Conservation (phyloP, 371 early-diverging fungal genomes). For the Mortierella sp. region DNA sequence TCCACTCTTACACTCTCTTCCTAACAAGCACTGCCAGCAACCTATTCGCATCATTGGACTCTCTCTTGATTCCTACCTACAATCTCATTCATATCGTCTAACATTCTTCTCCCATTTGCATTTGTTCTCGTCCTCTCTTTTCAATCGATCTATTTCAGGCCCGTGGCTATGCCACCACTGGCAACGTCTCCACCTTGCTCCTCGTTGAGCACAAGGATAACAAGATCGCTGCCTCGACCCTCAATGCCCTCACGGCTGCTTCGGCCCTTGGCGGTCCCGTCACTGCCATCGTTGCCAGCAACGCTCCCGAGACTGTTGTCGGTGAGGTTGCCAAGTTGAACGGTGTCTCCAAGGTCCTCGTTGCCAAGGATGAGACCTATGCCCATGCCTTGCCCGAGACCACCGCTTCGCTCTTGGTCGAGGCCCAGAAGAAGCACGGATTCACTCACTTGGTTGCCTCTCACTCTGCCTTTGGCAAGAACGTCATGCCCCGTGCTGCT, state of each 20-base stretch:
- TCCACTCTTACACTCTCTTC: no score
- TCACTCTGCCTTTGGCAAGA: conserved; percentile 93
- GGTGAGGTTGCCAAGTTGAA: conserved; percentile 73
- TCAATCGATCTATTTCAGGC: conserved; percentile 14
- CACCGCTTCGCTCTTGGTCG: conserved; percentile 80
- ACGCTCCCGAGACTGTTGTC: conserved; percentile 79
- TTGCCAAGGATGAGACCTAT: conserved; percentile 83
- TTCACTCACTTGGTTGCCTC: conserved; percentile 90
- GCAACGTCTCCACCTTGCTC: conserved; percentile 80
- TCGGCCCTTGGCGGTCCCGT: conserved; percentile 79
- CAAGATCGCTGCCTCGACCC: conserved; percentile 75
- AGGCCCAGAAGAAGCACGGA: conserved; percentile 74
- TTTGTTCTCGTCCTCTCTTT: no score
- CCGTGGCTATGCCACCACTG: conserved; percentile 70
- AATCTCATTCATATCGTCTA: no score
- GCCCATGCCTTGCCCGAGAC: conserved; percentile 87
- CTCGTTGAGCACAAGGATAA: conserved; percentile 91
- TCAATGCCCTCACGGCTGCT: conserved; percentile 94
- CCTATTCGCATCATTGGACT: no score
- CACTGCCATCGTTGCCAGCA: conserved; percentile 91
- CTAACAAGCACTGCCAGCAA: no score
- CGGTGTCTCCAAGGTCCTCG: conserved; percentile 86
- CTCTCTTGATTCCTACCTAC: no score
- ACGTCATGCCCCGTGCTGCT: conserved; percentile 89
- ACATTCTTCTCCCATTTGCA: no score